Evolutionary conservation across 2,329 filamentous ascomycete genomes (phyloP), one percentile per base, ranked within the genome.

Genomic region (Exophiala dermatitidis): DNA sequence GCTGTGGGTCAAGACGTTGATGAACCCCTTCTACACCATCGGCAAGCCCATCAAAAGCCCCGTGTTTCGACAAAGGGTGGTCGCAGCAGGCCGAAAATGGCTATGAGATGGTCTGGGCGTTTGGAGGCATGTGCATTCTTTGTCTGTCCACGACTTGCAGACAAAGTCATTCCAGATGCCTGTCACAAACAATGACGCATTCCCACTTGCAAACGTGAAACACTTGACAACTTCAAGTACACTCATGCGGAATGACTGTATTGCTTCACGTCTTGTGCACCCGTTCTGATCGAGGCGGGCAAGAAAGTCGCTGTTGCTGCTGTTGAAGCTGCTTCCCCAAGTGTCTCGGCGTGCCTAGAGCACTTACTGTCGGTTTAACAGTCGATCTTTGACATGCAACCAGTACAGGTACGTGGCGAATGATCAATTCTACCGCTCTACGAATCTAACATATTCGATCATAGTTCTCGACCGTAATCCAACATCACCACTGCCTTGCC

Each of bases 1-100:
- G 72, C 89, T 84, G 62, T 98, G 91, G 85, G 82, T 95, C 60
- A 98, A 98, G 78, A 88, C 90, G 8, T 83, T 90, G 53, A 97
- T 98, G 93, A 97, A 83, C 67, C 93, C 93, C 0, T 98, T 98
- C 69, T 97, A 96, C 74, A 78, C 80, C 50, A 82, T 85, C 51
- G 91, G 95, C 60, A 86, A 86, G 77, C 84, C 88, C 63, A 84
- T 98, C 48, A 83, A 79, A 66, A 97, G 90, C 70, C 86, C 89
- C 0, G 80, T 96, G 1, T 98, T 98, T 69, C 79, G 88, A 61
- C 76, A 81, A 52, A 81, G 87, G 65, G 90, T 98, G 19, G 83
- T 82, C 1, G 88, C 88, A 1, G 91, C 91, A 0, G 93, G 90
- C 62, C 89, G 88, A 73, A 98, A 97, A 71, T 96, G 93, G 72